These are phyloP conservation scores for Jackrogersella minutella DNA, from an alignment of 495 filamentous ascomycete species.

Conservation along the genomic window DNA sequence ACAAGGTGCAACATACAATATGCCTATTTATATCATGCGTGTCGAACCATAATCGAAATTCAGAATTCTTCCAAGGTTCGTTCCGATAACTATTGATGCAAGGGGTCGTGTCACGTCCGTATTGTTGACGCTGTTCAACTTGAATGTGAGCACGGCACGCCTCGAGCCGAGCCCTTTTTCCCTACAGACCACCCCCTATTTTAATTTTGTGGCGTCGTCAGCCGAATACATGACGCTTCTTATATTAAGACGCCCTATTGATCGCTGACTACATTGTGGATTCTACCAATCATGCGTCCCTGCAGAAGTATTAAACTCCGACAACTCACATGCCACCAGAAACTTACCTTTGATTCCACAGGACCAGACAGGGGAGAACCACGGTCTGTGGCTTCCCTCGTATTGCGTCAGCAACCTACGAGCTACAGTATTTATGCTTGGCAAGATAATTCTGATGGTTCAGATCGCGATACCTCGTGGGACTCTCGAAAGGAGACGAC, in stretches of 20 bases:
- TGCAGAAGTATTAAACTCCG: conserved; percentile 6
- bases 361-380: conserved; percentile 3
- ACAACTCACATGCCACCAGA: conserved; percentile 19
- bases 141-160: not conserved
- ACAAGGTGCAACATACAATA: not conserved
- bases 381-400: conserved; percentile 20
- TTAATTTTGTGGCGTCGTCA: conserved; percentile 20
- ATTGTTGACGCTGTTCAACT: conserved; percentile 26
- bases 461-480: not conserved
- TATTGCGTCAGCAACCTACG: conserved; percentile 6
- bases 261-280: not conserved
- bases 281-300: conserved; percentile 12
- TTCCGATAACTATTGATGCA: conserved; percentile 22
- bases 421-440: conserved; percentile 21
- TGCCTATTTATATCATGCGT: conserved; percentile 2
- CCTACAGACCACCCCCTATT: conserved; percentile 1
- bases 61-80: conserved; percentile 8
- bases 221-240: conserved; percentile 5
- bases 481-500: not conserved
- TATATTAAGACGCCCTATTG: conserved; percentile 3
- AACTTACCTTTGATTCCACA: not conserved
- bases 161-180: conserved; percentile 19
- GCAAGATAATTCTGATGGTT: conserved; percentile 16
- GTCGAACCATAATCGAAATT: conserved; percentile 7
- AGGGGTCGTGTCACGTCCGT: conserved; percentile 37